These are phyloP conservation scores for Sistotremastrum niveocremeum DNA, from an alignment of 768 basidiomycete genomes.

Conservation along the genomic window DNA sequence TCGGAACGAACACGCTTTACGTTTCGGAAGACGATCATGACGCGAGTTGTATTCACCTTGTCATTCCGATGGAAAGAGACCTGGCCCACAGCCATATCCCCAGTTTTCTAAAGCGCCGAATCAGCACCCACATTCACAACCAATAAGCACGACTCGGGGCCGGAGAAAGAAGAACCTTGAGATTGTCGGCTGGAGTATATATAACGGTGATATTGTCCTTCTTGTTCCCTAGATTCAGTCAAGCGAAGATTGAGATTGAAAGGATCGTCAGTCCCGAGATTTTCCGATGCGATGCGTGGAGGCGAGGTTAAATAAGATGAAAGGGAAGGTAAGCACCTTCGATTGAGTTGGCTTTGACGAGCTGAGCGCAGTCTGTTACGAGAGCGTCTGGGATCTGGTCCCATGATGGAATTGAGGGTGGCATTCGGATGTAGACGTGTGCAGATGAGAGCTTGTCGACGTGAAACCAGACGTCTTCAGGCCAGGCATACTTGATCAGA, in stretches of 20 bases:
- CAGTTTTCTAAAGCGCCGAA: slow-evolving; percentile 60
- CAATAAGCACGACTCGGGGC: not conserved
- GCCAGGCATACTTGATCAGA: slow-evolving; percentile 84
- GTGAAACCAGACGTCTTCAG: slow-evolving; percentile 87
- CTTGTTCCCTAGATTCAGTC: slow-evolving; percentile 62
- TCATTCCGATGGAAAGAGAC: slow-evolving; percentile 93
- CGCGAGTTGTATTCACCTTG: slow-evolving; percentile 30
- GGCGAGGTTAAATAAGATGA: not conserved
- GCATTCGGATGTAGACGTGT: slow-evolving; percentile 91
- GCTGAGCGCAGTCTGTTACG: slow-evolving; percentile 77
- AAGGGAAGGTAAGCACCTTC: slow-evolving; percentile 42
- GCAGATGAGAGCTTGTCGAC: slow-evolving; percentile 97
- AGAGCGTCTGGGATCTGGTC: slow-evolving; percentile 73
- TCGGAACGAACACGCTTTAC: no score
- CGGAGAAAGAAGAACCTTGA: slow-evolving; percentile 46
- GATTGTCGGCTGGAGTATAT: slow-evolving; percentile 83
- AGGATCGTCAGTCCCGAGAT: no score
- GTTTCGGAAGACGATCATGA: not conserved
- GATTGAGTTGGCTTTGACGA: slow-evolving; percentile 96
- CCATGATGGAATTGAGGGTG: slow-evolving; percentile 62
- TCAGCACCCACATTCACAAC: not conserved
- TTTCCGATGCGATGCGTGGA: no score
- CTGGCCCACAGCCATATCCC: slow-evolving; percentile 94
- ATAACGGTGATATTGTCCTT: slow-evolving; percentile 89
- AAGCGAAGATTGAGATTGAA: no score